Evolutionary conservation across 495 filamentous ascomycete genomes (phyloP).

Genomic region (Penicillium desertorum): DNA sequence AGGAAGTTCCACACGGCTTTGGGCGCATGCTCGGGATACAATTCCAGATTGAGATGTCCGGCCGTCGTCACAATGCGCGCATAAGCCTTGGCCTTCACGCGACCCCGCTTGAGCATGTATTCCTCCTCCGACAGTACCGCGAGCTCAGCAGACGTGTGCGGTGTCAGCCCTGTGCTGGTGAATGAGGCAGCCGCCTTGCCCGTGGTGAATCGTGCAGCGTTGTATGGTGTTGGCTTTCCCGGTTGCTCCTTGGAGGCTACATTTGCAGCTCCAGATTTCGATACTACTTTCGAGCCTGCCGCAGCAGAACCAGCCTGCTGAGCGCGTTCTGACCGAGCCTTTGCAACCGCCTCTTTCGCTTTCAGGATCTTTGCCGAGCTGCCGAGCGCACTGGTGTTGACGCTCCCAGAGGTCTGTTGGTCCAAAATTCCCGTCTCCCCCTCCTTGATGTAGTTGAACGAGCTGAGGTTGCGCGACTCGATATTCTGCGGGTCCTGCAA

Average conservation of each 20-base stretch:
- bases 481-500: constrained; percentile 96
- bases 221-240: constrained; percentile 62
- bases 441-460: constrained; percentile 87
- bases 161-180: constrained; percentile 90
- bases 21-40: constrained; percentile 88
- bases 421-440: constrained; percentile 69
- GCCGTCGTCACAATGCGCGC: constrained; percentile 80
- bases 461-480: constrained; percentile 74
- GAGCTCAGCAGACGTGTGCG: constrained; percentile 80
- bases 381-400: constrained; percentile 76
- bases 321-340: constrained; percentile 64
- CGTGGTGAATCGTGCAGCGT: constrained; percentile 86
- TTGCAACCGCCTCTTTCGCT: constrained; percentile 86
- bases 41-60: constrained; percentile 81
- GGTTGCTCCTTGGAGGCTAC: constrained; percentile 29
- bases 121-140: constrained; percentile 89
- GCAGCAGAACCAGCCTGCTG: constrained; percentile 32
- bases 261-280: constrained; percentile 35
- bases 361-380: constrained; percentile 84
- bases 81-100: constrained; percentile 87
- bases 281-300: constrained; percentile 35
- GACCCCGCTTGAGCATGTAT: constrained; percentile 87
- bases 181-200: constrained; percentile 91
- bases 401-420: constrained; percentile 56
- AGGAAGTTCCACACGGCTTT: constrained; percentile 97